phyloP scores from a whole-genome alignment of 2,329 filamentous ascomycete species.

The Scorias spongiosa region DNA sequence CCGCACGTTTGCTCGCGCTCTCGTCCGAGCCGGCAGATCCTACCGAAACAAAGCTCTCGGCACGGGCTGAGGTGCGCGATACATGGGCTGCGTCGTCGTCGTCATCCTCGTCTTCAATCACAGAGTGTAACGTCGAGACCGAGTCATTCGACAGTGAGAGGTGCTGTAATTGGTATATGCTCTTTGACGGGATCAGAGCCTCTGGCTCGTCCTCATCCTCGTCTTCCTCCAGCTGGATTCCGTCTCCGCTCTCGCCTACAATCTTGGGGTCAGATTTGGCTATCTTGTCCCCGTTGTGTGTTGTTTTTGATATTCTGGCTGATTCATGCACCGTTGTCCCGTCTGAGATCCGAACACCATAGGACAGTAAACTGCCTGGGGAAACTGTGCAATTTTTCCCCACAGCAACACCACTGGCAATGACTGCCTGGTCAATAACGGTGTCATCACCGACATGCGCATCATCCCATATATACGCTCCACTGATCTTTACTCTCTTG shows the following conservation, averaged over 20 bases:
- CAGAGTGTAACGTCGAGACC: constrained; percentile 48
- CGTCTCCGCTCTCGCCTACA: constrained; percentile 44
- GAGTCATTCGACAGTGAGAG: constrained; percentile 36
- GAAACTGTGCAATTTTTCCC: constrained; percentile 56
- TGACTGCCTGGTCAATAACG: constrained; percentile 54
- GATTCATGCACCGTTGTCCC: constrained; percentile 32
- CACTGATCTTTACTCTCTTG: constrained; percentile 60
- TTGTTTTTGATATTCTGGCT: constrained; percentile 31
- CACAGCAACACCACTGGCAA: constrained; percentile 58
- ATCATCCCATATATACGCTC: constrained; percentile 81
- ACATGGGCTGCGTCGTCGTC: constrained; percentile 30
- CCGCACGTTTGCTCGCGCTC: constrained; percentile 25
- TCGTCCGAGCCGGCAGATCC: constrained; percentile 56
- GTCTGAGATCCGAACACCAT: constrained; percentile 56
- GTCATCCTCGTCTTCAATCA: constrained; percentile 23
- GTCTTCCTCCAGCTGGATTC: constrained; percentile 45
- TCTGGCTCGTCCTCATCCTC: constrained; percentile 45
- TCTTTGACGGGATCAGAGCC: constrained; percentile 18
- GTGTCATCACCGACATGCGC: constrained; percentile 61
- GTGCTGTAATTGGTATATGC: constrained; percentile 37
- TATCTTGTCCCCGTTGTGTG: constrained; percentile 29
- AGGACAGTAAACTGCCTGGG: constrained; percentile 64
- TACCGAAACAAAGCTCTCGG: constrained; percentile 28
- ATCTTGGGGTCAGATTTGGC: constrained; percentile 33
- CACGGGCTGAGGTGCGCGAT: constrained; percentile 13